A percentile compares a stretch with the other conserved stretches of the same genome.
Conservation (phyloP, 176 grass and related monocot species). For the Rhynchospora tenuis region DNA sequence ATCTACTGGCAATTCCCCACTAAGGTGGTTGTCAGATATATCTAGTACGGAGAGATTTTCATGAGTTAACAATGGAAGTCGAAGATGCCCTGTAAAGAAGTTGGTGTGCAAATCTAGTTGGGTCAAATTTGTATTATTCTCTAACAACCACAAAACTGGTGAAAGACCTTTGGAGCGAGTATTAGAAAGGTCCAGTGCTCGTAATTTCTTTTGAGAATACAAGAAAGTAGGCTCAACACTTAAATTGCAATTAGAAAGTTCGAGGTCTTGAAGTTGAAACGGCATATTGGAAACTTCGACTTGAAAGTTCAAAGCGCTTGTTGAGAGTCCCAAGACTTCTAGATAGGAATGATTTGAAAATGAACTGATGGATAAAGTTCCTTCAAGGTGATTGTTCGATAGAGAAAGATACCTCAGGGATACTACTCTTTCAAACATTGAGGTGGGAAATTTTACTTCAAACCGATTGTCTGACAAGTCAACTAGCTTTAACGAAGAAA, state of each 20-base stretch:
- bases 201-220: background rate
- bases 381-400: background rate
- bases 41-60: background rate
- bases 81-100: conserved; percentile 12
- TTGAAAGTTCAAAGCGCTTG: background rate
- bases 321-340: background rate
- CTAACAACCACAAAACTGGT: conserved; percentile 26
- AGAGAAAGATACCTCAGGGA: conserved; percentile 23
- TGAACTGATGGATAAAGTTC: background rate
- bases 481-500: conserved; percentile 6
- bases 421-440: background rate
- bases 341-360: background rate
- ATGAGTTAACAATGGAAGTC: background rate
- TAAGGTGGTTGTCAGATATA: conserved; percentile 12
- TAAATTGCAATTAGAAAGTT: conserved; percentile 26
- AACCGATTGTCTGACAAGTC: conserved; percentile 3
- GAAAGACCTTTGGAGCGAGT: conserved; percentile 20
- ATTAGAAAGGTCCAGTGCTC: conserved; percentile 24
- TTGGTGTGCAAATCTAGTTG: conserved; percentile 22
- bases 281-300: conserved; percentile 1
- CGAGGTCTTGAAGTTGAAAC: conserved; percentile 18
- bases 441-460: conserved; percentile 9
- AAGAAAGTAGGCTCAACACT: conserved; percentile 26
- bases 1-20: background rate
- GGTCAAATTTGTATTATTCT: background rate